phyloP scores from a whole-genome alignment of 2,329 filamentous ascomycete species.

The Colletotrichum lindemuthianum region DNA sequence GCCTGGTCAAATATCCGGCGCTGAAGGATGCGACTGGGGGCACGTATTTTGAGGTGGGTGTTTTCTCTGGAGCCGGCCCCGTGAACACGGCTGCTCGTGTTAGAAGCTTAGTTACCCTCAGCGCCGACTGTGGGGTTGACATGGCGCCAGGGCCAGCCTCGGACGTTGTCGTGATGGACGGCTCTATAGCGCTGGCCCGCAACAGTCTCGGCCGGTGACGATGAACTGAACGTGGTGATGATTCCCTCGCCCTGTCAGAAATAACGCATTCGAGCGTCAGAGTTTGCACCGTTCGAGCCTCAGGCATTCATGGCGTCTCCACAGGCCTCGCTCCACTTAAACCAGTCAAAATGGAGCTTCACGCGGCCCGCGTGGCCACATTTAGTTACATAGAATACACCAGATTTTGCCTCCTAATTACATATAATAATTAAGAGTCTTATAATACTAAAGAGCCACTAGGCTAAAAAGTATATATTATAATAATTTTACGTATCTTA shows the following conservation, averaged over 20 bases:
- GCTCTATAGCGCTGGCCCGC: constrained; percentile 65
- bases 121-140: constrained; percentile 57
- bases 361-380: too few relatives aligned
- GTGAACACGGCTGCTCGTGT: constrained; percentile 63
- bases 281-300: too few relatives aligned
- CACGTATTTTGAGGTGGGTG: constrained; percentile 41
- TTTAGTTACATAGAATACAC: too few relatives aligned
- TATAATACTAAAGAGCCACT: too few relatives aligned
- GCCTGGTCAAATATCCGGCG: constrained; percentile 46
- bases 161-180: constrained; percentile 63
- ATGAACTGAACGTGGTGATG: constrained; percentile 50
- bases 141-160: constrained; percentile 63
- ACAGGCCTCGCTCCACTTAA: too few relatives aligned
- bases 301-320: too few relatives aligned
- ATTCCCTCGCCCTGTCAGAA: constrained; percentile 49
- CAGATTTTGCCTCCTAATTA: too few relatives aligned
- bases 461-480: too few relatives aligned
- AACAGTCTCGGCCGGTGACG: constrained; percentile 63
- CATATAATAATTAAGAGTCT: too few relatives aligned
- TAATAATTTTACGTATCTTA: too few relatives aligned
- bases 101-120: constrained; percentile 64
- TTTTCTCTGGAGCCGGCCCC: constrained; percentile 24
- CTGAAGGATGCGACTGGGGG: constrained; percentile 49
- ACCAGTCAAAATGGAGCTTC: too few relatives aligned
- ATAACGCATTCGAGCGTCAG: too few relatives aligned